Base-by-base conservation (phyloP, 495 filamentous ascomycete genomes). In the Chaetomium cochliodes region DNA sequence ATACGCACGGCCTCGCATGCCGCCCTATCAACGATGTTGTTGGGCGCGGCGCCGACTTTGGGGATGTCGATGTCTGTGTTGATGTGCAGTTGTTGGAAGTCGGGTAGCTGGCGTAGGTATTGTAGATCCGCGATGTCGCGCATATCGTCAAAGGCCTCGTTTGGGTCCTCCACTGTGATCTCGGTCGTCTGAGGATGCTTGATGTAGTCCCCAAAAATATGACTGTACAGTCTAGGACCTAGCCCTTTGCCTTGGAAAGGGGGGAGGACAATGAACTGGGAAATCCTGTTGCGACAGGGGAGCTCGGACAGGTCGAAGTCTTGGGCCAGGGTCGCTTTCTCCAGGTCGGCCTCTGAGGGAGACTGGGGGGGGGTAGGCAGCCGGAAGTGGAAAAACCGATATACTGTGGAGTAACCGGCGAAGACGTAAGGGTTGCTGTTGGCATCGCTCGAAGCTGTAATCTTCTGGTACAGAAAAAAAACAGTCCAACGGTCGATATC, bases 141-240 rank as follows among this genome's bases (percentile, higher is more conserved):
- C 51, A 99, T 81, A 62, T 92, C 87, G 73, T 97, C 92, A 68
- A 99, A 99, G 16, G 88, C 87, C 73, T 98, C 93, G 70, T 92
- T 97, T 0, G 94, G 94, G 69, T 98, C 93, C 76, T 99, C 94
- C 22, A 99, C 90, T 0, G 93, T 94, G 67, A 99, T 82, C 74
- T 99, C 94, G 54, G 84, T 78, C 30, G 90, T 86, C 23, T 85
- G 83, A 0, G 84, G 68, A 54, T 88, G 82, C 26, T 80, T 73
- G 63, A 87, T 79, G 71, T 89, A 90, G 64, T 84, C 76, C 0
- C 80, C 72, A 66, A 90, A 89, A 69, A 98, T 90, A 42, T 86
- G 81, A 60, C 85, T 85, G 80, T 97, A 98, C 59, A 98, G 85
- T 49, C 86, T 80, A 18, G 86, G 84, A 54, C 96, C 94, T 66